Conservation (phyloP, 2,329 filamentous ascomycete genomes). For the Talaromyces sp. region DNA sequence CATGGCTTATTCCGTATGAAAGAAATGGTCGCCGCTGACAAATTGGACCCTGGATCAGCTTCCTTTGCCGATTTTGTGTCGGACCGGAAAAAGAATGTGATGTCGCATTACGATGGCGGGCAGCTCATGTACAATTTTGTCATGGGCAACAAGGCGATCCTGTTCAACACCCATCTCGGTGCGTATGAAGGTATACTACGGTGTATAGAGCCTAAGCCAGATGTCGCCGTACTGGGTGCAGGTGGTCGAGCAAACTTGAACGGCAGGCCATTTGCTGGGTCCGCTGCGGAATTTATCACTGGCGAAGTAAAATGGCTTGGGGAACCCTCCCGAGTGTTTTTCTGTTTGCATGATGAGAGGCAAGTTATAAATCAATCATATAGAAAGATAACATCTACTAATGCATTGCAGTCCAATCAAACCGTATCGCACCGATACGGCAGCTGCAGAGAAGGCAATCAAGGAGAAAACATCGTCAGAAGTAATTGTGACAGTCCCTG, state of each 20-base stretch:
- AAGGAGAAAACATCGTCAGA: background rate
- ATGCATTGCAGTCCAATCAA: background rate
- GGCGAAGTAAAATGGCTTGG: background rate
- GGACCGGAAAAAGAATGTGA: background rate
- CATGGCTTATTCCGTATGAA: background rate
- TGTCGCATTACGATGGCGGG: background rate
- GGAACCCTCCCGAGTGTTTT: background rate
- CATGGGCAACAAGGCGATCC: background rate
- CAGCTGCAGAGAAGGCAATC: background rate
- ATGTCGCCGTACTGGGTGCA: background rate
- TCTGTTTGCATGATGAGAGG: conserved; percentile 1
- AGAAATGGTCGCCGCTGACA: background rate
- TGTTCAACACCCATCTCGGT: background rate
- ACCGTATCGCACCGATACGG: background rate
- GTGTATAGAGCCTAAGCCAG: background rate
- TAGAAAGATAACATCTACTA: background rate
- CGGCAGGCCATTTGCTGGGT: background rate
- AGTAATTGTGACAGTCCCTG: too few species aligned
- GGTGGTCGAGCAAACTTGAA: background rate
- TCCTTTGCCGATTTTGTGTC: background rate
- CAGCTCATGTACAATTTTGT: background rate
- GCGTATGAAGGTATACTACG: background rate
- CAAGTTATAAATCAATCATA: background rate
- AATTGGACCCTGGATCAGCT: background rate
- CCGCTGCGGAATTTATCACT: background rate